These are phyloP conservation scores for Trichomonascaceae sp. DNA, from an alignment of 1,139 yeast species.

Conservation along the genomic window DNA sequence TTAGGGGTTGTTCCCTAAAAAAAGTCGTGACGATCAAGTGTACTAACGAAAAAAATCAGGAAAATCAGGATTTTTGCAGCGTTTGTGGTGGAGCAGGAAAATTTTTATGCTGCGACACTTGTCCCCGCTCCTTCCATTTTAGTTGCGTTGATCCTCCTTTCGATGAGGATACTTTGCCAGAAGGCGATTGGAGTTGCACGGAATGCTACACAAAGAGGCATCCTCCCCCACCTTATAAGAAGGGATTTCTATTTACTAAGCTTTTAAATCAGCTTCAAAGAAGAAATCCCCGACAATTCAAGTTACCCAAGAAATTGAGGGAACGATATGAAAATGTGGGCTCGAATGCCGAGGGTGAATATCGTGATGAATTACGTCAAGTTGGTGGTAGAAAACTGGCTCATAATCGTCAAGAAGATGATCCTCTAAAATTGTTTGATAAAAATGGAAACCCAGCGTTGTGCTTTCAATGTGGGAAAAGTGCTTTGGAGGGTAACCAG, in stretches of 20 bases:
- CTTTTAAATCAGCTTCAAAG: conserved; percentile 52
- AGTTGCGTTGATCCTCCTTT: conserved; percentile 88
- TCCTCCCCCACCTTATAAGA: conserved; percentile 32
- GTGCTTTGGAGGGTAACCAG: conserved; percentile 51
- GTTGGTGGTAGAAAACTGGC: conserved; percentile 24
- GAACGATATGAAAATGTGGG: conserved; percentile 71
- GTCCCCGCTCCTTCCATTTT: conserved; percentile 89
- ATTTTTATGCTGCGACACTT: conserved; percentile 87
- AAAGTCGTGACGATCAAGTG: background rate
- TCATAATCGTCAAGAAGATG: conserved; percentile 41
- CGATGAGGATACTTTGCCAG: conserved; percentile 68
- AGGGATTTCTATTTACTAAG: conserved; percentile 50
- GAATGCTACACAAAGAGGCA: conserved; percentile 45
- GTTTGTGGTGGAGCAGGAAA: conserved; percentile 86
- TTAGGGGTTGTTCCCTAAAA: background rate
- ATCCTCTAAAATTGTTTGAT: conserved; percentile 61
- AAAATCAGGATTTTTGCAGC: conserved; percentile 83
- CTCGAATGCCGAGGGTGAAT: conserved; percentile 66
- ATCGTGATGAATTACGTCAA: conserved; percentile 47
- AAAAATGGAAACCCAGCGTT: conserved; percentile 57
- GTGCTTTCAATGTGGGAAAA: conserved; percentile 71
- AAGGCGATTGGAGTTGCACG: conserved; percentile 84
- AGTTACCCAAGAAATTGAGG: conserved; percentile 60
- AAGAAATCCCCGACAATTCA: conserved; percentile 67
- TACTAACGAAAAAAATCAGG: conserved; percentile 20